Evolutionary conservation across 768 basidiomycete genomes (phyloP).

Genomic region (Kwoniella dejecticola): DNA sequence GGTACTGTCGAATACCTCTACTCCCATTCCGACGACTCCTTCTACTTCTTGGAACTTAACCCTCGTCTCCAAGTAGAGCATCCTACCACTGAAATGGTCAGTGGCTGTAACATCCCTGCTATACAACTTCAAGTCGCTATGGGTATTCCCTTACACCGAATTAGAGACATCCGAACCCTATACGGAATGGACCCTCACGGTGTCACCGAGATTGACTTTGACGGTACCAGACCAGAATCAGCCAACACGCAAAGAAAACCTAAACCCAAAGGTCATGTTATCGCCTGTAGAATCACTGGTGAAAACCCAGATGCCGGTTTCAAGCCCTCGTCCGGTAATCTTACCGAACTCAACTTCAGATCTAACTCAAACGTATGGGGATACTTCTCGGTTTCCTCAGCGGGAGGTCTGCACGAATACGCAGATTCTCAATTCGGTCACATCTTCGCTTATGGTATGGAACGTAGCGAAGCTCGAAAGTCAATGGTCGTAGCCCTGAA

Average conservation of each 20-base stretch:
- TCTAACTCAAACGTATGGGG: constrained; percentile 99
- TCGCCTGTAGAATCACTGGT: constrained; percentile 98
- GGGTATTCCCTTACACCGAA: constrained; percentile 94
- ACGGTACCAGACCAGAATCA: constrained; percentile 85
- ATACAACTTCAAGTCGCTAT: constrained; percentile 97
- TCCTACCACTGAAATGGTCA: constrained; percentile 99
- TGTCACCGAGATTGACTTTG: constrained; percentile 92
- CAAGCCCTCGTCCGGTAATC: constrained; percentile 94
- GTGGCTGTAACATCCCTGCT: constrained; percentile 95
- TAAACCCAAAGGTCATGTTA: constrained; percentile 94
- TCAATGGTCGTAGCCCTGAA: constrained; percentile 99
- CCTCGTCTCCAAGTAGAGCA: constrained; percentile 99
- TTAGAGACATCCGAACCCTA: constrained; percentile 90
- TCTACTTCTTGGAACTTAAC: constrained; percentile 97
- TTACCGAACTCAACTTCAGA: constrained; percentile 99
- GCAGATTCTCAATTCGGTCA: constrained; percentile 99
- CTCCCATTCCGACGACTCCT: constrained; percentile 86
- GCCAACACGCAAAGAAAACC: constrained; percentile 90
- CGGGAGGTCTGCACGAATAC: constrained; percentile 97
- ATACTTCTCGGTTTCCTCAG: constrained; percentile 94
- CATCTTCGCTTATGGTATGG: constrained; percentile 97
- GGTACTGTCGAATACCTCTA: constrained; percentile 99
- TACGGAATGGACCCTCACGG: constrained; percentile 92
- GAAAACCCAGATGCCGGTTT: constrained; percentile 99
- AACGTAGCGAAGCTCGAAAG: constrained; percentile 90